Conservation (phyloP, 345 rosid species). For the Gossypium ekmanianum region DNA sequence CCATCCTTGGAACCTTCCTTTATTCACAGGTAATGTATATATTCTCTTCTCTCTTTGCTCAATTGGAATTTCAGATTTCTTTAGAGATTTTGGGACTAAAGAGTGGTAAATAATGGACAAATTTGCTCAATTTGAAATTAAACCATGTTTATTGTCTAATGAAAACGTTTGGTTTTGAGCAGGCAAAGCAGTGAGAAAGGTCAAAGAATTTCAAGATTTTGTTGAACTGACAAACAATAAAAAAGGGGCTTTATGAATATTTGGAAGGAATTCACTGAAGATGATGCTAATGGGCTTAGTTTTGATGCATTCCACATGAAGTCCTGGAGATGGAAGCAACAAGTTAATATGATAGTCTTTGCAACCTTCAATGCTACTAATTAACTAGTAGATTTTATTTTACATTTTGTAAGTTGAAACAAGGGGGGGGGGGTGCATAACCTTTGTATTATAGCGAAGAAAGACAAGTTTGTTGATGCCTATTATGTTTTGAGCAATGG, state of each 20-base stretch:
- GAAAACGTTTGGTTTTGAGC: conserved; percentile 13
- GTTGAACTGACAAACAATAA: not conserved
- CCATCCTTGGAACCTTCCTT: conserved; percentile 72
- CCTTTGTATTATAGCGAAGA: not conserved
- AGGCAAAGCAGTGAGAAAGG: conserved; percentile 35
- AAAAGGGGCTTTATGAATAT: not conserved
- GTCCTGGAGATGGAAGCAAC: not conserved
- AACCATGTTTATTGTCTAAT: not conserved
- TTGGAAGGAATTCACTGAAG: not conserved
- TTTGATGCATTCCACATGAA: not conserved
- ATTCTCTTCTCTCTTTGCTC: conserved; percentile 7
- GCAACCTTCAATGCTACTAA: not conserved
- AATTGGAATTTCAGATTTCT: not conserved
- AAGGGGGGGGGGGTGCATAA: not conserved
- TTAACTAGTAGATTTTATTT: not conserved
- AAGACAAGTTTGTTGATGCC: not conserved
- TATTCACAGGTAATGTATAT: conserved; percentile 56
- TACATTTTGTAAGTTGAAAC: not conserved
- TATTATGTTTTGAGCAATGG: not conserved
- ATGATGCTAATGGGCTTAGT: not conserved
- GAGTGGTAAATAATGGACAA: not conserved
- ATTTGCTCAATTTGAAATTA: too few species aligned
- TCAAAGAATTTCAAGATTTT: not conserved
- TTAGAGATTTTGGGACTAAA: conserved; percentile 20
- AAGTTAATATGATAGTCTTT: not conserved